phyloP scores from a whole-genome alignment of 2,329 filamentous ascomycete genomes.

The Incumbomyces lentus region DNA sequence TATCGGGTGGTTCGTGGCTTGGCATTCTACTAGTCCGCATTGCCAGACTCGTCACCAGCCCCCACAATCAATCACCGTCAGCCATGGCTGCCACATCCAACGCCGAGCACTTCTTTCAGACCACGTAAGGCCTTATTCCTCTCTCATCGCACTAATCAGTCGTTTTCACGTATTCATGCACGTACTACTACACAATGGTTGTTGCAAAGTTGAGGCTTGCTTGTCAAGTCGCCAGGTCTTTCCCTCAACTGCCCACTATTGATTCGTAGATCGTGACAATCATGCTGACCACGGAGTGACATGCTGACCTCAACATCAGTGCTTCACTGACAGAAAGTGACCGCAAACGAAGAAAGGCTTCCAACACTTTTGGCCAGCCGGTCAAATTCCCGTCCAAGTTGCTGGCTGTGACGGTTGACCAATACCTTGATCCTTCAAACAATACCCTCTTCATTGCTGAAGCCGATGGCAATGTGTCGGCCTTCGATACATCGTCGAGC shows the following conservation, averaged over 20 bases:
- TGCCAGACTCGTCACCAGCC: not conserved
- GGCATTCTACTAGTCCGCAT: too few species aligned
- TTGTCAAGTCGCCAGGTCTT: too few species aligned
- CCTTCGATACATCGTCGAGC: slow-evolving; percentile 35
- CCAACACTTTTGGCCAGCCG: slow-evolving; percentile 76
- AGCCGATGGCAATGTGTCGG: slow-evolving; percentile 69
- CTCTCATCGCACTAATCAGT: not conserved
- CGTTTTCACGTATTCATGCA: not conserved
- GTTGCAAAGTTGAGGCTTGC: too few species aligned
- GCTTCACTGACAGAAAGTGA: slow-evolving; percentile 40
- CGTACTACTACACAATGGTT: too few species aligned
- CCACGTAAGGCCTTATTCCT: slow-evolving; percentile 52
- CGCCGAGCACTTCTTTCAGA: slow-evolving; percentile 81
- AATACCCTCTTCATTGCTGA: slow-evolving; percentile 66
- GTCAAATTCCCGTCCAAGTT: slow-evolving; percentile 77
- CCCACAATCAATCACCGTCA: not conserved
- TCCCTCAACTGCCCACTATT: too few species aligned
- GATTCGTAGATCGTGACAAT: too few species aligned
- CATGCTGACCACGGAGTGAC: slow-evolving; percentile 13
- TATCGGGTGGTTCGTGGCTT: too few species aligned
- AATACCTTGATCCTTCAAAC: slow-evolving; percentile 11
- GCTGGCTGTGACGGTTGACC: slow-evolving; percentile 47
- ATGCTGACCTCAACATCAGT: slow-evolving; percentile 27
- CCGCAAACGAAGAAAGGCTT: slow-evolving; percentile 60
- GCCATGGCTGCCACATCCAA: slow-evolving; percentile 59